Evolutionary conservation across 1,139 yeast species (phyloP).

Genomic region (Ashbya aceris): DNA sequence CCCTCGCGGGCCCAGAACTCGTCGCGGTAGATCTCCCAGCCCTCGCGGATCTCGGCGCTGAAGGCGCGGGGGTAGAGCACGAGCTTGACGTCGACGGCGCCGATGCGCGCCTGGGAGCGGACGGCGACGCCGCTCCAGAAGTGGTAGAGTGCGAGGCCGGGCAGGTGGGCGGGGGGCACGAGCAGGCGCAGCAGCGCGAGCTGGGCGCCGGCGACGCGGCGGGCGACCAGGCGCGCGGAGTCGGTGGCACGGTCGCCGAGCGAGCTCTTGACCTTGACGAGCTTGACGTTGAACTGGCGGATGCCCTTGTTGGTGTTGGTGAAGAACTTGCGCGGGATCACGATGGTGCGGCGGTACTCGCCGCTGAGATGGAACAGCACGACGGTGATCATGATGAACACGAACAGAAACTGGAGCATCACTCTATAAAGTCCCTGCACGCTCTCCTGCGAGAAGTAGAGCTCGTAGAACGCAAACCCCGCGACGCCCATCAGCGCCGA

Average conservation of each 20-base stretch:
- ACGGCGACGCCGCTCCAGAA: constrained; percentile 31
- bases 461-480: constrained; percentile 30
- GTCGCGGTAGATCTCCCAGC: constrained; percentile 89
- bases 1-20: constrained; percentile 91
- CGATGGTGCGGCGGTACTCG: constrained; percentile 77
- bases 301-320: constrained; percentile 79
- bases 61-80: constrained; percentile 76
- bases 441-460: constrained; percentile 22
- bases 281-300: constrained; percentile 67
- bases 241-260: constrained; percentile 46
- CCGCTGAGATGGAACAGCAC: constrained; percentile 80
- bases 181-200: constrained; percentile 14
- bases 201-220: constrained; percentile 22
- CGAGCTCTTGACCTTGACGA: constrained; percentile 61
- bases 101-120: constrained; percentile 36
- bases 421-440: constrained; percentile 32
- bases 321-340: constrained; percentile 69
- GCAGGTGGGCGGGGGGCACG: constrained; percentile 12
- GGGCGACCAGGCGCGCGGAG: constrained; percentile 28
- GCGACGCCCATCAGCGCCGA: constrained; percentile 38
- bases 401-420: constrained; percentile 49
- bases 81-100: constrained; percentile 50
- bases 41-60: constrained; percentile 75
- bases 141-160: constrained; percentile 11
- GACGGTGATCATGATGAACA: constrained; percentile 62